phyloP scores from a whole-genome alignment of 768 basidiomycete species.

The Nidularia pulvinata region DNA sequence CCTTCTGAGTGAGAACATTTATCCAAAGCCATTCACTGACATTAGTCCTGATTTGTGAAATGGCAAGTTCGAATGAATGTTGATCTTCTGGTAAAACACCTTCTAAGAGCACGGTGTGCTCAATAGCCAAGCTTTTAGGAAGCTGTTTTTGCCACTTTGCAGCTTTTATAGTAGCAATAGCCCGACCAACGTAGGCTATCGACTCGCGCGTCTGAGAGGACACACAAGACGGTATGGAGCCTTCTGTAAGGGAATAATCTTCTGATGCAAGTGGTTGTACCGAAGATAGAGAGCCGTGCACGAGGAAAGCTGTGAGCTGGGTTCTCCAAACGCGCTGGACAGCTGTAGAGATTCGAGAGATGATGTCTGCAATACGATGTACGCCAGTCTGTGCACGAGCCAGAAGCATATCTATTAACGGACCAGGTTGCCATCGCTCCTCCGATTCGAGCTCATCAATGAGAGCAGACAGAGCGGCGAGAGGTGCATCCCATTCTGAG shows the following conservation, averaged over 20 bases:
- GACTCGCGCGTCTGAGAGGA: slow-evolving; percentile 75
- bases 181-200: slow-evolving; percentile 85
- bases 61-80: slow-evolving; percentile 72
- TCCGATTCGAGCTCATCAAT: slow-evolving; percentile 60
- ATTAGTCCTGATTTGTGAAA: slow-evolving; percentile 74
- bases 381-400: slow-evolving; percentile 77
- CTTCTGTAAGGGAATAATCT: slow-evolving; percentile 56
- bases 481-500: slow-evolving; percentile 86
- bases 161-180: slow-evolving; percentile 80
- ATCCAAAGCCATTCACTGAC: slow-evolving; percentile 96
- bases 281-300: slow-evolving; percentile 73
- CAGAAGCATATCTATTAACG: slow-evolving; percentile 78
- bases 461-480: slow-evolving; percentile 68
- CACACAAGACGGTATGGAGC: slow-evolving; percentile 75
- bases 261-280: slow-evolving; percentile 69
- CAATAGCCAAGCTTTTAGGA: slow-evolving; percentile 62
- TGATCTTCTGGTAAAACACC: slow-evolving; percentile 73
- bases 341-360: slow-evolving; percentile 67
- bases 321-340: slow-evolving; percentile 85
- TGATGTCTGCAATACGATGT: slow-evolving; percentile 70
- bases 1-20: slow-evolving; percentile 81
- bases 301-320: slow-evolving; percentile 79
- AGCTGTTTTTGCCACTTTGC: slow-evolving; percentile 81
- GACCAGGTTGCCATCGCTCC: slow-evolving; percentile 70
- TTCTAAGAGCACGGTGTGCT: slow-evolving; percentile 66